Conservation (phyloP, 768 basidiomycete species). For the Agrocybe chaxingu region DNA sequence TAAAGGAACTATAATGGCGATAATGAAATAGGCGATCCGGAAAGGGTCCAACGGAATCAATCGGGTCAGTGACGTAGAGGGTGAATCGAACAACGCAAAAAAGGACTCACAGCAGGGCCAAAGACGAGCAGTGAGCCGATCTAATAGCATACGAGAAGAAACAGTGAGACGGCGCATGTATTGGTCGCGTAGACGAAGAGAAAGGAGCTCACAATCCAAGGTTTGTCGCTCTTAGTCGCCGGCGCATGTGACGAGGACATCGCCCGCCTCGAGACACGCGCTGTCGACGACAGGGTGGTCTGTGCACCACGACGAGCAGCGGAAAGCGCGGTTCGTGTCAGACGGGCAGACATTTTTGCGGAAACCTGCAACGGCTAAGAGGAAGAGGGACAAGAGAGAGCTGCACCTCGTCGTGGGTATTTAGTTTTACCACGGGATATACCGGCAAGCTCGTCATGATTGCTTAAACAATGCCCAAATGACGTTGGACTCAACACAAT, state of each 20-base stretch:
- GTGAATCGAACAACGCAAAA: constrained; percentile 2
- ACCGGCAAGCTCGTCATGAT: constrained; percentile 24
- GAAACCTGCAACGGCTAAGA: constrained; percentile 1
- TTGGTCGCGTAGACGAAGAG: constrained; percentile 6
- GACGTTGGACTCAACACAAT: constrained; percentile 4
- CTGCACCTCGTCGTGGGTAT: constrained; percentile 17
- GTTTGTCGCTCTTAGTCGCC: constrained; percentile 34
- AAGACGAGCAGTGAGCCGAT: constrained; percentile 38
- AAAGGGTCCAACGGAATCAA: neutral
- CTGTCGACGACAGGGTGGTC: constrained; percentile 19
- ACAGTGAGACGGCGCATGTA: constrained; percentile 2
- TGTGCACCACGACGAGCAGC: constrained; percentile 30
- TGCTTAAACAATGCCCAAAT: constrained; percentile 6
- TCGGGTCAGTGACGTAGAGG: constrained; percentile 1
- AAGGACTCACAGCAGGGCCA: constrained; percentile 35
- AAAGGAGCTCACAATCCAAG: constrained; percentile 39
- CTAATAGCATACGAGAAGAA: constrained; percentile 20
- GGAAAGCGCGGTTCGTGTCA: constrained; percentile 31
- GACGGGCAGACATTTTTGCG: constrained; percentile 35
- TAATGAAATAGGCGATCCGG: constrained; percentile 1
- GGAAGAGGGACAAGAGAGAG: constrained; percentile 7
- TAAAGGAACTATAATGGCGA: constrained; percentile 31
- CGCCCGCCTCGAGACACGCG: constrained; percentile 27
- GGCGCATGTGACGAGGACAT: constrained; percentile 34
- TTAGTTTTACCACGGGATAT: constrained; percentile 29